phyloP scores from a whole-genome alignment of 495 filamentous ascomycete genomes.

The Peziza echinospora region DNA sequence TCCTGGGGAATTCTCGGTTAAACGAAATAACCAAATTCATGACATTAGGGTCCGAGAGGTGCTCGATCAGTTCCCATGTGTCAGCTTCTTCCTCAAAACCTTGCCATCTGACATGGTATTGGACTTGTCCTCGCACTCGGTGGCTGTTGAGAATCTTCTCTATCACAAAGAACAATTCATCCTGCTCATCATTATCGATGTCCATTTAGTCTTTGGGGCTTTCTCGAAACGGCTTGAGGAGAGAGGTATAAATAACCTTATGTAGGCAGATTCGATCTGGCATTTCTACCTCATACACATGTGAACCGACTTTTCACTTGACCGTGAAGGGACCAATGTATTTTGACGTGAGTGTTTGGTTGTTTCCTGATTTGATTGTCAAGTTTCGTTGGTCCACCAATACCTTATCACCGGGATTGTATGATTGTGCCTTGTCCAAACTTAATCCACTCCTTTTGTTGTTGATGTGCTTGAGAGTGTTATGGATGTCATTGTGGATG shows the following conservation, averaged over 20 bases:
- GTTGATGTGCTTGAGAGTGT: background rate
- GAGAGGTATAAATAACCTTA: background rate
- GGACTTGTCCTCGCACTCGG: background rate
- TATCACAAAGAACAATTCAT: background rate
- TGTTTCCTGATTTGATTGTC: background rate
- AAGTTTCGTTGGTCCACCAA: background rate
- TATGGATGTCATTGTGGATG: background rate
- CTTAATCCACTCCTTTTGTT: background rate
- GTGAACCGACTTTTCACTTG: background rate
- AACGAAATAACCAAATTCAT: too few species aligned
- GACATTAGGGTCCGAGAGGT: too few species aligned
- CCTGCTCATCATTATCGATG: background rate
- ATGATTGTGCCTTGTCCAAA: background rate
- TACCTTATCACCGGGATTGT: background rate
- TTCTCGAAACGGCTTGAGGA: background rate
- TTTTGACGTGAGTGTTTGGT: background rate
- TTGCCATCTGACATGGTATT: background rate
- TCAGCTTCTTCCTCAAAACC: background rate
- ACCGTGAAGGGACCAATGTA: background rate
- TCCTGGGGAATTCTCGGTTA: too few species aligned
- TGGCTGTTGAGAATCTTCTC: background rate
- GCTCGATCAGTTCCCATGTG: background rate
- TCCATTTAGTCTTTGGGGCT: background rate
- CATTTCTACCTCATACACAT: background rate
- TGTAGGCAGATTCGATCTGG: background rate